Evolutionary conservation across 2,329 filamentous ascomycete genomes (phyloP).

Genomic region (Hypoxylon sp.): DNA sequence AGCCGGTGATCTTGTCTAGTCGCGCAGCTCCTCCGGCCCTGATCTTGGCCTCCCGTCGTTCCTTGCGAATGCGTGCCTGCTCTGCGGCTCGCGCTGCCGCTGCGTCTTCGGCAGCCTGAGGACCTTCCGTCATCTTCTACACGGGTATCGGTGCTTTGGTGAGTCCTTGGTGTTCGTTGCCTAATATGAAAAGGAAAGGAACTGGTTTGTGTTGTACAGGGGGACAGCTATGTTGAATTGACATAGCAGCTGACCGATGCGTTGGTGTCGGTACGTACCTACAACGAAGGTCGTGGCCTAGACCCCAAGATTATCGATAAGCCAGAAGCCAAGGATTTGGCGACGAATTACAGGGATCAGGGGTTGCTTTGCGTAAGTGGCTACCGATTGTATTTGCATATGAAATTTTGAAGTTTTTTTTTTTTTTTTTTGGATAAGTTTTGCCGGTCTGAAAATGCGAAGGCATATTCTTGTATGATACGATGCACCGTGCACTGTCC

Average conservation of each 20-base stretch:
- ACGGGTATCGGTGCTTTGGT: not conserved
- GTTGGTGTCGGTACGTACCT: constrained; percentile 13
- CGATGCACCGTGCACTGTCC: constrained; percentile 56
- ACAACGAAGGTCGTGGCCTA: not conserved
- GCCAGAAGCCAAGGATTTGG: no score
- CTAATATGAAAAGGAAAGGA: constrained; percentile 3
- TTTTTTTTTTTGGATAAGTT: constrained; percentile 1
- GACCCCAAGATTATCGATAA: constrained; percentile 23
- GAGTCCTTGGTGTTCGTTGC: constrained; percentile 13
- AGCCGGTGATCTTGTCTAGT: constrained; percentile 77
- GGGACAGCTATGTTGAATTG: constrained; percentile 29
- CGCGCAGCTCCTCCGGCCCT: constrained; percentile 73
- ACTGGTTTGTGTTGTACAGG: constrained; percentile 15
- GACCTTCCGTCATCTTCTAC: constrained; percentile 41
- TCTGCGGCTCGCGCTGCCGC: constrained; percentile 63
- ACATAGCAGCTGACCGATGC: constrained; percentile 26
- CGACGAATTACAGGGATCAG: constrained; percentile 5
- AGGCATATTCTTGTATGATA: constrained; percentile 12
- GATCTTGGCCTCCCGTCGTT: constrained; percentile 81
- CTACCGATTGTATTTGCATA: no score
- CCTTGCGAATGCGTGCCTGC: constrained; percentile 78
- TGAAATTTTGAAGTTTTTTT: no score
- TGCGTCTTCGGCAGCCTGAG: constrained; percentile 52
- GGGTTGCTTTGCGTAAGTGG: no score
- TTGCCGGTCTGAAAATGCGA: constrained; percentile 11